phyloP scores from a whole-genome alignment of 768 basidiomycete species.

The Amanita inopinata region DNA sequence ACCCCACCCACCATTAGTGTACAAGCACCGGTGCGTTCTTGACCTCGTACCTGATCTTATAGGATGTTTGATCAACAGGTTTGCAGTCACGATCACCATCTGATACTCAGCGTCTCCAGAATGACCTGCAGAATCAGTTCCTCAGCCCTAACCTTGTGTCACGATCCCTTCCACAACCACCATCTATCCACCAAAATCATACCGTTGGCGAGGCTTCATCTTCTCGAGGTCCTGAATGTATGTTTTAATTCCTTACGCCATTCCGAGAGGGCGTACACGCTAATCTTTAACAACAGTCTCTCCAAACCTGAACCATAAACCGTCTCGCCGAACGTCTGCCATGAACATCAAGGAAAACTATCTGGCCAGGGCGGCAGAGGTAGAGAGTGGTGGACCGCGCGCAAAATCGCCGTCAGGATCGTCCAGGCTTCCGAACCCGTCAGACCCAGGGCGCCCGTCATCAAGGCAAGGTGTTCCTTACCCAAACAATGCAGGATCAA shows the following conservation, averaged over 20 bases:
- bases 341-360: slow-evolving; percentile 8
- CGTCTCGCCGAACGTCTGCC: slow-evolving; percentile 3
- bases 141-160: slow-evolving; percentile 3
- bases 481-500: background rate
- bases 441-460: background rate
- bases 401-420: background rate
- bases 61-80: too few relatives aligned
- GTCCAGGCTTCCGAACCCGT: background rate
- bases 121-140: slow-evolving; percentile 4
- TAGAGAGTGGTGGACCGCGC: background rate
- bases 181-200: background rate
- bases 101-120: background rate
- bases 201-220: background rate
- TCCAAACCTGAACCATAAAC: background rate
- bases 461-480: slow-evolving; percentile 1
- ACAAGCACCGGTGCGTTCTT: slow-evolving; percentile 3
- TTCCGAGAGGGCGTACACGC: too few relatives aligned
- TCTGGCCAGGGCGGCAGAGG: slow-evolving; percentile 5
- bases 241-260: too few relatives aligned
- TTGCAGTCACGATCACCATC: slow-evolving; percentile 3
- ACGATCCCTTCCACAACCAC: background rate
- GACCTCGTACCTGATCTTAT: background rate
- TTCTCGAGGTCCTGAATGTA: background rate
- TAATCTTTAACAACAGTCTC: background rate
- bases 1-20: slow-evolving; percentile 7